Percentiles rank a stretch among this genome's conserved stretches.
Conservation (phyloP, 2,329 filamentous ascomycete species). For the Beauveria rudraprayagi region DNA sequence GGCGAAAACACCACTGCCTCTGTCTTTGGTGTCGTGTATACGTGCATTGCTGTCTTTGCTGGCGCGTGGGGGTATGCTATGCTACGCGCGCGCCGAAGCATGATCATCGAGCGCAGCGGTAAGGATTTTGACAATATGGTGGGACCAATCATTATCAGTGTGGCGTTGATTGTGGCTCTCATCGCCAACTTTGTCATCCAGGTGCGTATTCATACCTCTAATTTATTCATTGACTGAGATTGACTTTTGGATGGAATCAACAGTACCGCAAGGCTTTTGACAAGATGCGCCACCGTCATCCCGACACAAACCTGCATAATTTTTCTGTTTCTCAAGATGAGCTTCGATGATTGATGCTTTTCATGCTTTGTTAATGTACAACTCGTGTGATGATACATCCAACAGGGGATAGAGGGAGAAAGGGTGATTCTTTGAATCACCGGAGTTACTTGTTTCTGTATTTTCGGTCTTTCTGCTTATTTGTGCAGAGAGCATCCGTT, state of each 20-base stretch:
- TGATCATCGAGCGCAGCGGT: conserved; percentile 80
- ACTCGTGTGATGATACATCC: neutral
- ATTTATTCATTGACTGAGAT: no score
- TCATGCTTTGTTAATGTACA: neutral
- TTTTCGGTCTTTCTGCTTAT: no score
- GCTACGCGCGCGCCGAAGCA: conserved; percentile 62
- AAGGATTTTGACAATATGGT: conserved; percentile 88
- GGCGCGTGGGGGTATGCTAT: conserved; percentile 83
- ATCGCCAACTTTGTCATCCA: conserved; percentile 85
- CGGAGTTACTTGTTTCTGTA: neutral
- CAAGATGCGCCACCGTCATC: conserved; percentile 3
- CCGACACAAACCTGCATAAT: neutral
- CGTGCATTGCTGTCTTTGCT: conserved; percentile 72
- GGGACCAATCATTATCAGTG: conserved; percentile 76
- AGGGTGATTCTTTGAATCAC: neutral
- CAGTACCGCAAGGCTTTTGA: conserved; percentile 13
- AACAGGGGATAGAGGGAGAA: no score
- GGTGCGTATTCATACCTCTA: conserved; percentile 35
- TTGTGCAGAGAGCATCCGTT: no score
- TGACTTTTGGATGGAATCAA: neutral
- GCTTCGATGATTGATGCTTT: neutral
- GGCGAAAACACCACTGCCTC: conserved; percentile 70
- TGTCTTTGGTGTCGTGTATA: conserved; percentile 74
- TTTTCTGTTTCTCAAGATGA: neutral
- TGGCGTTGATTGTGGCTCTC: conserved; percentile 69